These are phyloP conservation scores for Ustilago xerochloae DNA, from an alignment of 1,284 basidiomycete genomes.

Conservation along the genomic window DNA sequence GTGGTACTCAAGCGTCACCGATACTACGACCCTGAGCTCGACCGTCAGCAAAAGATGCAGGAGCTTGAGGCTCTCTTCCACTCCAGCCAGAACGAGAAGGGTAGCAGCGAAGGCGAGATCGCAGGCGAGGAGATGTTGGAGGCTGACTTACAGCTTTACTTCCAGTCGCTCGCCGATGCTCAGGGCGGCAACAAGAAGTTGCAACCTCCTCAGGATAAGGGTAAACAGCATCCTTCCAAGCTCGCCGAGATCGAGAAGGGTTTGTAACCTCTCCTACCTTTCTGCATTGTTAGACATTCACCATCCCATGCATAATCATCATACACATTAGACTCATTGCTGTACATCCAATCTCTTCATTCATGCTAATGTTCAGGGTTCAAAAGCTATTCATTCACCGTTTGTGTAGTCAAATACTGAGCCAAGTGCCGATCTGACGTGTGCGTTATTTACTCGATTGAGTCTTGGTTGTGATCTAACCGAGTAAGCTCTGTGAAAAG, in stretches of 20 bases:
- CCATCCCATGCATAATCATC: background rate
- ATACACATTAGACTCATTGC: background rate
- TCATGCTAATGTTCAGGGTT: background rate
- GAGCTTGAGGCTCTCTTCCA: conserved; percentile 71
- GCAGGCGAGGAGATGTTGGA: conserved; percentile 44
- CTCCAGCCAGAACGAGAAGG: conserved; percentile 40
- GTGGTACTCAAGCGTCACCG: conserved; percentile 71
- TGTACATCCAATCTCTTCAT: background rate
- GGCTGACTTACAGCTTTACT: conserved; percentile 56
- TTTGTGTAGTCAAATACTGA: too few relatives aligned
- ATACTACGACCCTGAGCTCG: conserved; percentile 72
- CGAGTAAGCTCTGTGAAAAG: too few relatives aligned
- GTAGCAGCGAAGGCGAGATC: conserved; percentile 15
- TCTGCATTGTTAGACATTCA: background rate
- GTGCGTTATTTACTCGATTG: too few relatives aligned
- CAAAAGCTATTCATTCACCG: too few relatives aligned
- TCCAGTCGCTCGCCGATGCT: conserved; percentile 53
- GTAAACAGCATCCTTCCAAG: conserved; percentile 47
- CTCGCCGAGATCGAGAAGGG: conserved; percentile 59
- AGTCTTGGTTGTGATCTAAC: too few relatives aligned
- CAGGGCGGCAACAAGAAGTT: conserved; percentile 45
- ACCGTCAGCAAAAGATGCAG: conserved; percentile 70
- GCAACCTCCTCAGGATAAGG: background rate
- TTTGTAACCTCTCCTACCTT: conserved; percentile 3
- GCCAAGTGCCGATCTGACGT: too few relatives aligned